Base-by-base conservation (phyloP, 164 flowering plant species). In the Magnolia kwangsiensis region DNA sequence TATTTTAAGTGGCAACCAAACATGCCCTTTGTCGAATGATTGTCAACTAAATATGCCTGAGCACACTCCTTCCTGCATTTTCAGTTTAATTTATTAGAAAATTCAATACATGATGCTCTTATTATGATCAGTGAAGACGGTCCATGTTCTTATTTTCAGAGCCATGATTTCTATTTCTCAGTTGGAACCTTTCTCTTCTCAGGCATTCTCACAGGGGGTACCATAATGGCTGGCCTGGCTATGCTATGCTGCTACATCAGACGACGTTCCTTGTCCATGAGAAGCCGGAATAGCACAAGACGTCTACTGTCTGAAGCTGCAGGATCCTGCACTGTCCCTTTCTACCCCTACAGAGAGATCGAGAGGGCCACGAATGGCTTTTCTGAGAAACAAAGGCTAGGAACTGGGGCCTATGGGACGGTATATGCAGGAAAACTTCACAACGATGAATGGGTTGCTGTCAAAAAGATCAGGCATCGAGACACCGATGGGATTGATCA, bases 401-500 rank as follows among this genome's bases (percentile, higher is more conserved):
- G 98, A 75, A 89, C 85, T 14, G 98, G 98, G 8, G 97, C 95
- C 8, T 93, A 85, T 72, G 98, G 95, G 2, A 92, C 96, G 0
- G 98, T 95, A 9, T 95, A 95, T 66, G 87, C 88, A 0, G 98
- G 93, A 50, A 91, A 87, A 70, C 88, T 95, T 27, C 80, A 85
- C 75, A 84, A 78, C 69, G 89, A 85, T 7, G 81, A 84, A 50
- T 89, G 85, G 90, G 97, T 92, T 8, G 98, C 98, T 24, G 80
- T 95, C 19, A 95, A 95, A 75, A 87, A 88, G 77, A 87, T 92
- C 78, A 88, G 85, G 78, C 87, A 85, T 49, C 74, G 88, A 67
- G 94, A 89, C 51, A 37, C 64, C 18, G 94, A 89, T 4, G 84
- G 93, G 75, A 81, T 86, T 63, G 89, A 92, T 72, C 93, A 91